Evolutionary conservation across 2,329 filamentous ascomycete species (phyloP).

Genomic region (Xylaria sp.): DNA sequence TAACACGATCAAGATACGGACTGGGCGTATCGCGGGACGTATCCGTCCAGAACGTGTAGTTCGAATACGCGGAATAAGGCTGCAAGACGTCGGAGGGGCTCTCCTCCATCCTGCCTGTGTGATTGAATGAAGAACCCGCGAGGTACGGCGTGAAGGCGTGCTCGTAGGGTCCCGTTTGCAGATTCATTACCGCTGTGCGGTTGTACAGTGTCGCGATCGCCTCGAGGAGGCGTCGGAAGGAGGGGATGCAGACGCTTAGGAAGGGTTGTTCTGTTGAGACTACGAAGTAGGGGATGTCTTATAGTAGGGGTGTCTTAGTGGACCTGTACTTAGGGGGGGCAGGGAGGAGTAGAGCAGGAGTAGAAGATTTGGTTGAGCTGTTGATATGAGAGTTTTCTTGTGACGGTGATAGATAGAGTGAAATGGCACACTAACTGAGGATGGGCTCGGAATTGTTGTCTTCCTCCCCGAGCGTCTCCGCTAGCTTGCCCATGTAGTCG

Average conservation of each 20-base stretch:
- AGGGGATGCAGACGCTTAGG: not conserved
- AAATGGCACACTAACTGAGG: not conserved
- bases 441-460: not conserved
- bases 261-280: not conserved
- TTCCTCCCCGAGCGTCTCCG: not conserved
- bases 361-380: not conserved
- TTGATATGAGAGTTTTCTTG: not conserved
- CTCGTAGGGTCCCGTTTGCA: not conserved
- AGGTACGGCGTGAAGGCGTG: not conserved
- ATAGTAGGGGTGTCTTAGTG: not conserved
- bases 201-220: not conserved
- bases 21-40: not conserved
- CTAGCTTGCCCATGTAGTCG: not conserved
- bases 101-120: not conserved
- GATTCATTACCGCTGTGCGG: not conserved
- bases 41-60: constrained; percentile 1
- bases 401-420: too few species aligned
- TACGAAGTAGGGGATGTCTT: constrained; percentile 10
- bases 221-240: constrained; percentile 3
- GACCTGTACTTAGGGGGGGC: too few species aligned
- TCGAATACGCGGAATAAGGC: not conserved
- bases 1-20: not conserved
- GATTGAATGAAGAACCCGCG: not conserved
- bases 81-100: not conserved
- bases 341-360: not conserved